Evolutionary conservation across 441 rosid species (phyloP), one percentile per base, ranked within the genome.

Genomic region (Geranium incanum): DNA sequence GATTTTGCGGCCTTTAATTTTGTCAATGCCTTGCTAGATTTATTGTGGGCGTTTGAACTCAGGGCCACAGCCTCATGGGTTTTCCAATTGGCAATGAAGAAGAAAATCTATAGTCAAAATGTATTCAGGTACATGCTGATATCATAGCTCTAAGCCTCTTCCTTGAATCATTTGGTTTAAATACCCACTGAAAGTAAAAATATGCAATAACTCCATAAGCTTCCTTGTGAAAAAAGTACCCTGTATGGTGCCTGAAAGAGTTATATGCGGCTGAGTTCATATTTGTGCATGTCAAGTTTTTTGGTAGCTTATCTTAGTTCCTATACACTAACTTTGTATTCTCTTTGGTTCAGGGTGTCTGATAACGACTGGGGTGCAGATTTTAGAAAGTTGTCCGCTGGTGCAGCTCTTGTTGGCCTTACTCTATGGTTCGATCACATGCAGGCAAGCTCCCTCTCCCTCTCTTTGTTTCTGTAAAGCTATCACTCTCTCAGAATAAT

Each of bases 331-430:
- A 36, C 39, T 0, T 57, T 75, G 73, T 77, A 48, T 43, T 68
- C 68, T 78, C 60, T 70, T 65, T 78, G 79, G 70, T 80, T 70
- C 90, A 94, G 99, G 84, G 94, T 94, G 74, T 92, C 97, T 72
- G 99, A 89, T 75, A 91, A 89, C 76, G 94, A 90, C 63, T 92
- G 99, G 99, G 94, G 97, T 50, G 97, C 99, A 72, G 99, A 94
- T 81, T 86, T 94, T 69, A 87, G 99, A 75, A 92, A 87, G 83
- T 69, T 94, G 74, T 94, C 99, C 5, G 97, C 91, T 60, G 99
- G 99, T 80, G 86, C 99, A 74, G 95, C 99, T 60, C 97, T 94
- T 70, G 97, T 92, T 67, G 97, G 90, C 60, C 90, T 94, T 48
- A 92, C 97, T 69, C 79, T 92, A 72, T 94, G 99, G 97, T 97